Conservation (phyloP, 345 rosid genomes). For the Carallia pectinifolia region DNA sequence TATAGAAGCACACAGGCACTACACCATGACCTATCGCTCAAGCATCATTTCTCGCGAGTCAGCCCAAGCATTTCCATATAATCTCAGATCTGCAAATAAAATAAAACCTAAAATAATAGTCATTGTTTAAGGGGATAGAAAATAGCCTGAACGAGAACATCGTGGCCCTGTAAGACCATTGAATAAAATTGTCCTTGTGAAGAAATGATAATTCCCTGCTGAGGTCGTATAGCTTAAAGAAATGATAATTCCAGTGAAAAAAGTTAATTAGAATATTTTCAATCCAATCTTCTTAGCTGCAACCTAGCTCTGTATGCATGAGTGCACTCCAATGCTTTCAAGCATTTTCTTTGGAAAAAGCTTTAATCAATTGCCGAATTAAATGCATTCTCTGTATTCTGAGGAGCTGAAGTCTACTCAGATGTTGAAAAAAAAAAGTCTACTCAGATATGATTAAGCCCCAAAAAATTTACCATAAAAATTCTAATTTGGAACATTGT, state of each 20-base stretch:
- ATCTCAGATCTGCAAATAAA: conserved; percentile 5
- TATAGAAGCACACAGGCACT: background rate
- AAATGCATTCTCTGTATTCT: no score
- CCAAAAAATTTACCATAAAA: background rate
- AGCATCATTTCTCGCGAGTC: conserved; percentile 32
- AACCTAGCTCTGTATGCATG: no score
- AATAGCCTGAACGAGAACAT: background rate
- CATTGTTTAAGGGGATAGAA: background rate
- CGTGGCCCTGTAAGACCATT: background rate
- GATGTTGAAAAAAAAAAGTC: background rate
- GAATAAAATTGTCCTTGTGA: background rate
- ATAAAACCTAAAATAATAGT: background rate
- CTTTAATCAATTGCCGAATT: no score
- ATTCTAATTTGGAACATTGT: background rate
- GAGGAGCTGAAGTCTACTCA: background rate
- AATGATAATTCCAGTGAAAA: no score
- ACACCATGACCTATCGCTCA: conserved; percentile 6
- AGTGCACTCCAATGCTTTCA: no score
- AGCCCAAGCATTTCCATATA: conserved; percentile 24
- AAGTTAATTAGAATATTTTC: no score
- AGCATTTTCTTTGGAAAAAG: no score
- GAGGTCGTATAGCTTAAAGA: no score
- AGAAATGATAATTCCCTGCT: no score
- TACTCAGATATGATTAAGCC: background rate
- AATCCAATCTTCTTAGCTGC: no score